phyloP scores from a whole-genome alignment of 495 filamentous ascomycete species.

The Aspergillus ostianus region DNA sequence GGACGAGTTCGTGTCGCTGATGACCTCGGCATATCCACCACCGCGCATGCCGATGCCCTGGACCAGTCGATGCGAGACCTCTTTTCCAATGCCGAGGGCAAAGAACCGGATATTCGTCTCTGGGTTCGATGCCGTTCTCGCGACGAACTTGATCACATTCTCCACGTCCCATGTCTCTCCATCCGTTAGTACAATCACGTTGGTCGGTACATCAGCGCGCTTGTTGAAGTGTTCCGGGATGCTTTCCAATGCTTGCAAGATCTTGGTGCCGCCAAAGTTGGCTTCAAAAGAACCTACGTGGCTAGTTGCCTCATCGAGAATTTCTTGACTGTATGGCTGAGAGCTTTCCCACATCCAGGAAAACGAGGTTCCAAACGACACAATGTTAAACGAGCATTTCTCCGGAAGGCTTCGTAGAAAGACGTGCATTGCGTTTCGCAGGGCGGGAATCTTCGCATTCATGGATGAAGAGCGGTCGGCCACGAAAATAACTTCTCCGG shows the following conservation, averaged over 20 bases:
- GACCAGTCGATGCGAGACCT: constrained; percentile 24
- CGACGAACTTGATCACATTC: constrained; percentile 13
- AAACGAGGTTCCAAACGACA: constrained; percentile 10
- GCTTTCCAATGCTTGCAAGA: constrained; percentile 9
- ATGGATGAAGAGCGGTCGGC: constrained; percentile 26
- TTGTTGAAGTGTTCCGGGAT: constrained; percentile 5
- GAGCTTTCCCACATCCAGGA: constrained; percentile 13
- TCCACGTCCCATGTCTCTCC: constrained; percentile 23
- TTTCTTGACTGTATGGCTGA: constrained; percentile 8
- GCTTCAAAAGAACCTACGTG: constrained; percentile 9
- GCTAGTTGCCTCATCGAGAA: constrained; percentile 1
- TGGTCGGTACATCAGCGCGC: constrained; percentile 4
- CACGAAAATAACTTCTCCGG: constrained; percentile 28
- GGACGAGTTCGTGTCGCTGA: constrained; percentile 4
- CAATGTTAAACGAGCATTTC: constrained; percentile 11
- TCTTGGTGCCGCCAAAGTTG: constrained; percentile 17
- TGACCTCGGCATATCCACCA: constrained; percentile 24
- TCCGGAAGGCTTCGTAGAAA: constrained; percentile 15
- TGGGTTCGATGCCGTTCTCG: not conserved
- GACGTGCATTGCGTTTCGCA: constrained; percentile 8
- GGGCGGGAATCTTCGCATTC: constrained; percentile 14
- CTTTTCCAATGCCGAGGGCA: constrained; percentile 26
- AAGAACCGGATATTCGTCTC: constrained; percentile 20
- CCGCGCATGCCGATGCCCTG: constrained; percentile 24
- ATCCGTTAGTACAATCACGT: constrained; percentile 25